Evolutionary conservation across 306 rosid genomes (phyloP).

Genomic region (peach (Prunus persica)): Prunus_persica_NCBIv2 NC_034014.1:27498001-27498500

Average conservation of each 20-base stretch:
- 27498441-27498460: neutral
- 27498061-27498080: constrained; percentile 27
- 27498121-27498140: neutral
- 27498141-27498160: neutral
- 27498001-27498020: constrained; percentile 44
- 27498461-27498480: neutral
- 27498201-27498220: neutral
- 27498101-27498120: neutral
- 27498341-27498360: too few relatives aligned
- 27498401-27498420: neutral
- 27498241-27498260: neutral
- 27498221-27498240: neutral
- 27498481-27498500: neutral
- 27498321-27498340: too few relatives aligned
- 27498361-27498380: too few relatives aligned
- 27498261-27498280: too few relatives aligned
- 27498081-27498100: constrained; percentile 11
- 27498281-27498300: too few relatives aligned
- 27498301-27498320: too few relatives aligned
- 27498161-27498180: neutral
- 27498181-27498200: constrained; percentile 2
- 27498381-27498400: neutral
- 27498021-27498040: constrained; percentile 59
- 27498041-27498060: constrained; percentile 41
- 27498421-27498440: neutral